Evolutionary conservation across 306 rosid genomes (phyloP).

Genomic region (Cyclanthera cordifolia): DNA sequence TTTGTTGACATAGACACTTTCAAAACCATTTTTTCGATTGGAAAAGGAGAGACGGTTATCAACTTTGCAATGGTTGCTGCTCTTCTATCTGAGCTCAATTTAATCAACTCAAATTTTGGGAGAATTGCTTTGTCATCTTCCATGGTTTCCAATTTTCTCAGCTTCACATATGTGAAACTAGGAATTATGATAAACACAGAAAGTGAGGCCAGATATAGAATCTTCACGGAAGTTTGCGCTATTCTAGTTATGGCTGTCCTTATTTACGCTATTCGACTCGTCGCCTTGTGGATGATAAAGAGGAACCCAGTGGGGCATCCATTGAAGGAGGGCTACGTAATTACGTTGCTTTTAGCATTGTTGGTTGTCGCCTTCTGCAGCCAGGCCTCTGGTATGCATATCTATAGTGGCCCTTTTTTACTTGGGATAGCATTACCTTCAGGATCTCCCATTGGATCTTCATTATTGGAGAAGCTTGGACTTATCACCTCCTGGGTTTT

Average conservation of each 20-base stretch:
- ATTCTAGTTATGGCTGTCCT: not conserved
- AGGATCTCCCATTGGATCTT: constrained; percentile 23
- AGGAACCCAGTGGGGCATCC: constrained; percentile 14
- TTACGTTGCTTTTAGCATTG: constrained; percentile 13
- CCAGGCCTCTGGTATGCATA: constrained; percentile 18
- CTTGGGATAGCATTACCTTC: constrained; percentile 26
- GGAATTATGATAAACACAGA: not conserved
- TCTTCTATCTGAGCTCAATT: constrained; percentile 19
- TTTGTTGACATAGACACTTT: not conserved
- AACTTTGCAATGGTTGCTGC: constrained; percentile 19
- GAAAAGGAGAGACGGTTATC: constrained; percentile 8
- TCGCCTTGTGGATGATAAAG: constrained; percentile 15
- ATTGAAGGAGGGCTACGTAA: constrained; percentile 3
- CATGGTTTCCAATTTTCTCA: not conserved
- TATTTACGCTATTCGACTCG: constrained; percentile 11
- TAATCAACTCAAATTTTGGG: constrained; percentile 26
- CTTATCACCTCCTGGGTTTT: constrained; percentile 22
- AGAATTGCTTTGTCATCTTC: constrained; percentile 22
- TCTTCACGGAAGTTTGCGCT: not conserved
- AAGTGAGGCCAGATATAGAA: not conserved
- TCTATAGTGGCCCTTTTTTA: constrained; percentile 20
- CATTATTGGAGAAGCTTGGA: constrained; percentile 19
- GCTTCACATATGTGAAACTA: not conserved
- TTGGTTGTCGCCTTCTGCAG: constrained; percentile 19
- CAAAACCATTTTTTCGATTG: not conserved